A percentile compares a stretch with the other conserved stretches of the same genome.
phyloP scores from a whole-genome alignment of 805 yeast genomes.

The Saturnispora gosingensis region DNA sequence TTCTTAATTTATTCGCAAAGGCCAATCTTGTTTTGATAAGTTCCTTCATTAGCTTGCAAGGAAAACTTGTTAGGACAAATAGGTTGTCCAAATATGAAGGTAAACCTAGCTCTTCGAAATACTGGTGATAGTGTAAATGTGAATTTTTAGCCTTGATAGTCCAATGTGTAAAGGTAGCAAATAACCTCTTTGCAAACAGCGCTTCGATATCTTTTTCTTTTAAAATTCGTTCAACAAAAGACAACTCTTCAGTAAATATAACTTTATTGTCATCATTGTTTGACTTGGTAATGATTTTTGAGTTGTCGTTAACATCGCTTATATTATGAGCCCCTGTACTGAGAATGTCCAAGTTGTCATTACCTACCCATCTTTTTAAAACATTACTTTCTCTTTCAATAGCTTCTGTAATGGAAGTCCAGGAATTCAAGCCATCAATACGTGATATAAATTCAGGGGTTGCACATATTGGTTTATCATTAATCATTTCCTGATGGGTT shows the following conservation, averaged over 20 bases:
- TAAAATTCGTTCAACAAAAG: constrained; percentile 75
- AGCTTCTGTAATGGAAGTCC: constrained; percentile 70
- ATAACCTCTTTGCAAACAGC: constrained; percentile 60
- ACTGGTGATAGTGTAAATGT: constrained; percentile 48
- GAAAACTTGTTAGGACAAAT: constrained; percentile 61
- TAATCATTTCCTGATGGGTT: constrained; percentile 64
- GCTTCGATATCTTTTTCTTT: constrained; percentile 70
- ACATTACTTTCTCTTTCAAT: constrained; percentile 52
- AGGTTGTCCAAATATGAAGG: constrained; percentile 65
- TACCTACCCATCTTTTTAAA: constrained; percentile 75
- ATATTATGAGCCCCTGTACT: neutral
- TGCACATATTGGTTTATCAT: constrained; percentile 65
- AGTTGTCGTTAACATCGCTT: neutral
- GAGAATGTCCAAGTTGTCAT: constrained; percentile 61
- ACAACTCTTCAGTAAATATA: constrained; percentile 51
- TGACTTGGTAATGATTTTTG: neutral
- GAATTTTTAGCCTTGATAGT: constrained; percentile 72
- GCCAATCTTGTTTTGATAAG: constrained; percentile 62
- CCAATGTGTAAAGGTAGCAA: constrained; percentile 69
- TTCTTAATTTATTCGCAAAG: constrained; percentile 68
- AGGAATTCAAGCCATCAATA: constrained; percentile 71
- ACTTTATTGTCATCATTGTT: constrained; percentile 10
- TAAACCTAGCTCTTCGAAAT: constrained; percentile 58
- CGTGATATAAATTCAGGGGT: constrained; percentile 54
- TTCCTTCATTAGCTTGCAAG: constrained; percentile 71